Base-by-base conservation (phyloP, 2,329 filamentous ascomycete genomes). In the Magnaporthiopsis rhizophila region DNA sequence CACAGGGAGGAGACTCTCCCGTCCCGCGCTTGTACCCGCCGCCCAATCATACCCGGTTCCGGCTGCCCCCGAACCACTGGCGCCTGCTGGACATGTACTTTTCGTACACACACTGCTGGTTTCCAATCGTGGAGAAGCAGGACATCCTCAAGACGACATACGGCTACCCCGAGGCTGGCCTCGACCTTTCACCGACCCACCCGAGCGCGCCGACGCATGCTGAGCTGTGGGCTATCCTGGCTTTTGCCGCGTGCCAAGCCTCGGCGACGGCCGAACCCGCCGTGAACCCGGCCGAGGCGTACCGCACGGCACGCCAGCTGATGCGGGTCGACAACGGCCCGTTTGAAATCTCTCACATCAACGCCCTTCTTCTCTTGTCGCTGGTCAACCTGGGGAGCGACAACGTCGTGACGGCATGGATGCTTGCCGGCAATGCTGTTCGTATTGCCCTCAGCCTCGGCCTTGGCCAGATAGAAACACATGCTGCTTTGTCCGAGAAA, bases 61-160 rank as follows among this genome's bases (percentile, higher is more conserved):
- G 38, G 38, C 15, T 45, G 15, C 38, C 38, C 15, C 38, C 38
- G 11, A 81, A 84, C 69, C 84, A 81, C 71, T 86, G 80, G 77
- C 78, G 81, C 2, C 79, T 92, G 4, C 76, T 92, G 56, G 88
- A 92, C 68, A 81, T 89, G 5, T 92, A 91, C 72, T 89, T 91
- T 66, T 84, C 88, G 1, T 91, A 90, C 69, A 90, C 87, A 0
- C 88, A 92, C 72, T 86, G 83, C 63, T 93, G 90, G 90, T 80
- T 93, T 32, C 90, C 90, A 0, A 86, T 93, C 32, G 78, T 89
- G 13, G 87, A 91, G 67, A 89, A 87, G 67, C 83, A 88, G 61
- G 81, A 83, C 58, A 77, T 90, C 5, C 76, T 88, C 62, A 79
- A 69, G 65, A 79, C 72, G 65, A 83, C 76, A 0, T 74, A 64